Base-by-base conservation (phyloP, 1,139 yeast genomes). In the Zygosaccharomyces pseudobailii region DNA sequence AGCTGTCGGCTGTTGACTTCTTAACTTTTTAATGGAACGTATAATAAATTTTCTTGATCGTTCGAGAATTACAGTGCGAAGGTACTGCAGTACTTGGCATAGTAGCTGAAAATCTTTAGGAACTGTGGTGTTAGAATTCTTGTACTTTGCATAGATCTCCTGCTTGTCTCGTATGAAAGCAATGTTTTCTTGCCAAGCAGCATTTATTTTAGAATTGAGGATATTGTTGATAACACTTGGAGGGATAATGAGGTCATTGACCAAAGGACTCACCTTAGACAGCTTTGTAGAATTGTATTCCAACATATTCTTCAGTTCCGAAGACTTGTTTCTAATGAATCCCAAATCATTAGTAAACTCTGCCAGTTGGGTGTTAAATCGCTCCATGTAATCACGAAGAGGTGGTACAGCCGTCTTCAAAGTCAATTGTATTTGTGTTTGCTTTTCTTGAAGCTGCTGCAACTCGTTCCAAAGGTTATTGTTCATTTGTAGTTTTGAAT, bases 21-120 rank as follows among this genome's bases (percentile, higher is more conserved):
- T 71, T 27, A 90, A 67, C 27, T 69, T 61, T 57, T 85, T 84
- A 51, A 90, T 85, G 55, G 83, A 78, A 4, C 68, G 58, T 6
- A 88, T 79, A 30, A 88, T 67, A 57, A 70, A 83, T 61, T 84
- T 87, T 47, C 95, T 75, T 6, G 87, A 80, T 46, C 95, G 73
- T 61, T 89, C 97, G 1, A 87, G 69, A 17, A 84, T 36, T 71
- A 74, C 48, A 46, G 61, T 21, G 46, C 60, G 60, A 68, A 70
- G 59, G 55, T 75, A 62, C 6, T 65, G 66, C 19, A 72, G 57
- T 8, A 71, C 55, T 21, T 59, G 48, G 30, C 54, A 49, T 23
- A 61, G 36, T 9, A 53, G 43, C 0, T 56, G 54, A 42, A 65
- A 63, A 45, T 65, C 68, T 36, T 56, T 52, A 19, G 67, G 68